phyloP scores from a whole-genome alignment of 108 stramenopile species.

The Cyclotella kingstonii region DNA sequence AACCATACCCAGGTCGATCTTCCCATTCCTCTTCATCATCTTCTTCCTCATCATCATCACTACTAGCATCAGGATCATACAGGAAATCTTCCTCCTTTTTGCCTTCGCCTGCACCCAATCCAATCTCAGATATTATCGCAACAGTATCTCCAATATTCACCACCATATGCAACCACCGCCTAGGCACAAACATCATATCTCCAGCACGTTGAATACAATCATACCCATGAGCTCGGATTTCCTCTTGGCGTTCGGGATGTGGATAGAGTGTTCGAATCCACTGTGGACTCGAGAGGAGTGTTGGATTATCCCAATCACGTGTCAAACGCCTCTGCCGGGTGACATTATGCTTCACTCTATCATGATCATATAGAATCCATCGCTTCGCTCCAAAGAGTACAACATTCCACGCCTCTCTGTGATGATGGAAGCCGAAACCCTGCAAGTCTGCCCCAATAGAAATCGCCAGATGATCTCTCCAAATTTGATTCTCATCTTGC shows the following conservation, averaged over 20 bases:
- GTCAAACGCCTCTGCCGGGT: slow-evolving; percentile 22
- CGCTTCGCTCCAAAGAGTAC: slow-evolving; percentile 38
- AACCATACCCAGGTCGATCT: not conserved
- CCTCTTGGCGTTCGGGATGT: slow-evolving; percentile 32
- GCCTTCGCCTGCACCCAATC: slow-evolving; percentile 33
- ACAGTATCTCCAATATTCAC: slow-evolving; percentile 46
- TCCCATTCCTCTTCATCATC: slow-evolving; percentile 1
- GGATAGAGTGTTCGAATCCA: slow-evolving; percentile 38
- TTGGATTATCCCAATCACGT: slow-evolving; percentile 18
- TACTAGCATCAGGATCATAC: slow-evolving; percentile 24
- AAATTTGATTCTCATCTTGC: slow-evolving; percentile 17
- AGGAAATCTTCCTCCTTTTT: slow-evolving; percentile 35
- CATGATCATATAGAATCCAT: slow-evolving; percentile 43
- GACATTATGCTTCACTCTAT: slow-evolving; percentile 19
- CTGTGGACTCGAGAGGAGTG: slow-evolving; percentile 11
- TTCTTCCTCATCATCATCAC: slow-evolving; percentile 21
- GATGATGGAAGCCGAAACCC: slow-evolving; percentile 42
- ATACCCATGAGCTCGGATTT: slow-evolving; percentile 33
- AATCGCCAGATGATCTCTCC: slow-evolving; percentile 42
- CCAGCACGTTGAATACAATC: slow-evolving; percentile 44
- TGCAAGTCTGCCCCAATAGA: slow-evolving; percentile 39
- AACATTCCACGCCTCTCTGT: slow-evolving; percentile 43
- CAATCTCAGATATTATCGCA: slow-evolving; percentile 32
- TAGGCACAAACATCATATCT: slow-evolving; percentile 37
- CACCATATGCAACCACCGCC: slow-evolving; percentile 42